Evolutionary conservation across 495 filamentous ascomycete species (phyloP).

Genomic region (Daldinia loculata): DNA sequence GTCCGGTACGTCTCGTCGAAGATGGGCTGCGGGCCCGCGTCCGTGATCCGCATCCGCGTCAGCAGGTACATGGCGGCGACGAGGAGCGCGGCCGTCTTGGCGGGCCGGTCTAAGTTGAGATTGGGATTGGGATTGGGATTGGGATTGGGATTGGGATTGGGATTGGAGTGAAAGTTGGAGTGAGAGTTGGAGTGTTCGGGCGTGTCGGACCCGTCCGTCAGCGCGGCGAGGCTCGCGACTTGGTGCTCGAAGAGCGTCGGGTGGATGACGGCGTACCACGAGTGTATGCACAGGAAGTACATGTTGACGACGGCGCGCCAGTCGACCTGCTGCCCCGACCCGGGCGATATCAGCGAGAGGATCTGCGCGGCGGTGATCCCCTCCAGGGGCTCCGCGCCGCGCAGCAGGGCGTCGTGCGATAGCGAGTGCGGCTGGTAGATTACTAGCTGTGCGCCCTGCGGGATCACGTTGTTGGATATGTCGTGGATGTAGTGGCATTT

Average conservation of each 20-base stretch:
- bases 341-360: conserved; percentile 38
- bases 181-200: background rate
- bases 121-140: background rate
- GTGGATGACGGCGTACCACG: conserved; percentile 46
- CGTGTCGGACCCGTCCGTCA: conserved; percentile 18
- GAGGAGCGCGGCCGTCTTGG: conserved; percentile 43
- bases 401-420: conserved; percentile 39
- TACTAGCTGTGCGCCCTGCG: conserved; percentile 34
- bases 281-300: conserved; percentile 44
- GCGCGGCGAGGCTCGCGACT: conserved; percentile 26
- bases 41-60: conserved; percentile 42
- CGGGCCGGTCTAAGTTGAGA: conserved; percentile 7
- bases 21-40: conserved; percentile 44
- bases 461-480: conserved; percentile 23
- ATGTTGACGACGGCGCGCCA: conserved; percentile 36
- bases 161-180: no score
- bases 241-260: conserved; percentile 42
- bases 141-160: background rate
- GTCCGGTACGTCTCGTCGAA: conserved; percentile 46
- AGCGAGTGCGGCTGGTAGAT: conserved; percentile 44
- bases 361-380: conserved; percentile 44
- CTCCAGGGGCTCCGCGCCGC: conserved; percentile 41
- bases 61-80: conserved; percentile 44
- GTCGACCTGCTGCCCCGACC: conserved; percentile 19
- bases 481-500: conserved; percentile 48